Evolutionary conservation across 768 basidiomycete species (phyloP), one percentile per base, ranked within the genome.

Genomic region (Lentinula raphanica): DNA sequence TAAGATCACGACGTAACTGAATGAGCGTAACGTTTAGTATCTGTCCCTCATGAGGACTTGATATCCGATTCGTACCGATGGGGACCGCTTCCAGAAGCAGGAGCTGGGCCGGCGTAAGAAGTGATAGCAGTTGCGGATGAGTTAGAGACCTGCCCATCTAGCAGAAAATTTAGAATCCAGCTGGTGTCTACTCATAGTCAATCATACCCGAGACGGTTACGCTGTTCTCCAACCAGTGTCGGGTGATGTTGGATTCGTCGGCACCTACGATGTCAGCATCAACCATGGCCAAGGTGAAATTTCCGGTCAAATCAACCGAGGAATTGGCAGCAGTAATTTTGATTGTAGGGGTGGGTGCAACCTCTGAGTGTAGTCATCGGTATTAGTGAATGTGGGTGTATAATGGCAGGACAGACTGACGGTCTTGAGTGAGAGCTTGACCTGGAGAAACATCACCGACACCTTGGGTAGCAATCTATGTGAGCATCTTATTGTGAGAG

Each of bases 181-280:
- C 23, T 32, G 42, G 35, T 29, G 36, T 17, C 44, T 4, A n/a
- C n/a, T n/a, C n/a, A n/a, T 21, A 31, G 17, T 27, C n/a, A n/a
- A 32, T 66, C 72, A 15, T 29, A 83, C 84, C 72, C 23, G 67
- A 63, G 39, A 87, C 58, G 3, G 74, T 76, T 17, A 81, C 88
- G 23, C 79, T 75, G 68, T 92, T 90, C 60, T 85, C 82, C 49
- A 93, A 81, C 90, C 90, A 93, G 74, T 92, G 92, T 55, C 88
- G 80, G 50, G 83, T 90, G 62, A 85, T 83, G 19, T 83, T 85
- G 8, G 74, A 70, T 36, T 77, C 69, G 55, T 83, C 72, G 49
- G 80, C 72, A 38, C 90, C 89, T 36, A 86, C 85, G 23, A 80
- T 66, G 59, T 83, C 84, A 12, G 88, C 87, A 64, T 94, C 91